Evolutionary conservation across 73 alveolate genomes (phyloP).

Genomic region (Uronychia setigera): DNA sequence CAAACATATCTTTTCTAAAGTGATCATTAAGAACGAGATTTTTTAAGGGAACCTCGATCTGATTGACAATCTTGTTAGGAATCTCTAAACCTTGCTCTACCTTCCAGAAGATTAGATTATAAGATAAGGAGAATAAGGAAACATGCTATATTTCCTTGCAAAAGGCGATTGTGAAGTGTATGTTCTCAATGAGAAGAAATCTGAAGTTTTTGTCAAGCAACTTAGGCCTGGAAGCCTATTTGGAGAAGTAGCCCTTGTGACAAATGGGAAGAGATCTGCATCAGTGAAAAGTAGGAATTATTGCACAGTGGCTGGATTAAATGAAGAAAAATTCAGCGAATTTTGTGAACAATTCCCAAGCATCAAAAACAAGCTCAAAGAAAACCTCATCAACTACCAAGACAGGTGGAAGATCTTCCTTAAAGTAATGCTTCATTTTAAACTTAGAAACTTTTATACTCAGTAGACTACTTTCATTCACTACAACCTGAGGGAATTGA

Average conservation of each 20-base stretch:
- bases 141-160: constrained; percentile 42
- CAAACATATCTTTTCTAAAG: constrained; percentile 16
- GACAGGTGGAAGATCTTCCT: constrained; percentile 40
- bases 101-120: constrained; percentile 58
- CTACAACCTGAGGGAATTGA: background rate
- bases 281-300: constrained; percentile 85
- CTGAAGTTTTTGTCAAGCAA: constrained; percentile 69
- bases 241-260: constrained; percentile 95
- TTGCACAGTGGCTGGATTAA: constrained; percentile 82
- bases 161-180: constrained; percentile 63
- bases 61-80: constrained; percentile 26
- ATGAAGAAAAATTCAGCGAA: constrained; percentile 72
- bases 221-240: constrained; percentile 88
- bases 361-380: constrained; percentile 24
- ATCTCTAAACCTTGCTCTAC: constrained; percentile 32
- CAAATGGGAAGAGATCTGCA: constrained; percentile 90
- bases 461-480: background rate
- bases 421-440: background rate
- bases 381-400: constrained; percentile 12
- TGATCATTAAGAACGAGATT: constrained; percentile 9
- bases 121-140: constrained; percentile 52
- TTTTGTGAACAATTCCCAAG: constrained; percentile 65
- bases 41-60: constrained; percentile 23
- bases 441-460: background rate
- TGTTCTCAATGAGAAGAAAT: constrained; percentile 52